Base-by-base conservation (phyloP, 139 green algal genomes). In the Micractinium conductrix region DNA sequence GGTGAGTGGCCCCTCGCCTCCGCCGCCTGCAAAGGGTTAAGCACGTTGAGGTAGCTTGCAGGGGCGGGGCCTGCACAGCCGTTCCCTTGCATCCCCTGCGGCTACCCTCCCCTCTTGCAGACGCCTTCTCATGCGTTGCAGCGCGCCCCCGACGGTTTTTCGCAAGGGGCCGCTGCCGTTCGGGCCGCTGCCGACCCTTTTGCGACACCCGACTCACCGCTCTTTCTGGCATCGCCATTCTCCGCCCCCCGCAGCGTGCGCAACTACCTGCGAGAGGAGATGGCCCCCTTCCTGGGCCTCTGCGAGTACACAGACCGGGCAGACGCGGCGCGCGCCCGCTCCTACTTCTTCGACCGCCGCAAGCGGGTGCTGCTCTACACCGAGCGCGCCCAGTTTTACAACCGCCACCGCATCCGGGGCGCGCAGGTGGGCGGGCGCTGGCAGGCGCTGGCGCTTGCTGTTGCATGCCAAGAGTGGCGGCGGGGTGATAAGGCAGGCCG, bases 381-480 rank as follows among this genome's bases (percentile, higher is more conserved):
- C 4, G 97, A 99, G 90, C 88, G 97, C 2, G 91, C 96, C 6
- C 96, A 99, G 87, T 99, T 99, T 78, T 99, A 99, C 89, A 83
- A 96, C 84, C 87, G 97, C 30, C 89, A 93, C 44, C 83, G 87
- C 48, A 90, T 98, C 37, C 86, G 93, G 0, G 95, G 94, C n/a
- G 88, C 96, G 67, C 91, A 93, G 91, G 93, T 96, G 74, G 6
- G 87, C 4, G 17, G n/a, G 40, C 19, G 53, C 53, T 62, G 53
- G n/a, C n/a, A n/a, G n/a, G n/a, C n/a, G n/a, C n/a, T n/a, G n/a
- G n/a, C n/a, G n/a, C n/a, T n/a, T n/a, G n/a, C n/a, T n/a, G n/a
- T n/a, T n/a, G n/a, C n/a, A n/a, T n/a, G n/a, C n/a, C n/a, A n/a
- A n/a, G n/a, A n/a, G n/a, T n/a, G n/a, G n/a, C n/a, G n/a, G n/a